A percentile compares a stretch with the other conserved stretches of the same genome.
Evolutionary conservation across 371 early-diverging fungal species (phyloP).

Genomic region (Apophysomyces trapeziformis): DNA sequence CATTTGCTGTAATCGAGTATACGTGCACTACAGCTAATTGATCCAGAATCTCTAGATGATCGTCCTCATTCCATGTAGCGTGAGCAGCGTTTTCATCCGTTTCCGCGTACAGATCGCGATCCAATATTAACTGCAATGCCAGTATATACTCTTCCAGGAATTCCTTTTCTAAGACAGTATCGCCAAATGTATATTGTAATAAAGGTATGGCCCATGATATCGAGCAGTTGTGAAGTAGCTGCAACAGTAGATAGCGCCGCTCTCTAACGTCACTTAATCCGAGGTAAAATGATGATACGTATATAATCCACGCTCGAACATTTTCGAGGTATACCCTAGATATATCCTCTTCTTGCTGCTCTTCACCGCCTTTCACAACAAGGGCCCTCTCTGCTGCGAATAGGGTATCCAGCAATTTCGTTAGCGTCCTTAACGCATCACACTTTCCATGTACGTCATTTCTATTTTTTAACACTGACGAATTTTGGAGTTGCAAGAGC

Average conservation of each 20-base stretch:
- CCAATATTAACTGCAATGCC: slow-evolving; percentile 31
- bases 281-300: slow-evolving; percentile 41
- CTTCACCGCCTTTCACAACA: not conserved
- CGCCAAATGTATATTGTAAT: slow-evolving; percentile 47
- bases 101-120: slow-evolving; percentile 31
- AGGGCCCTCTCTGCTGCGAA: slow-evolving; percentile 22
- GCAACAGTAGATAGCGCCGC: slow-evolving; percentile 46
- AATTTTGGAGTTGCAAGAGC: not conserved
- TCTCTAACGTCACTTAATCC: slow-evolving; percentile 30
- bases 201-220: slow-evolving; percentile 59
- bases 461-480: slow-evolving; percentile 20
- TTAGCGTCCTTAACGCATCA: slow-evolving; percentile 13
- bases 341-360: slow-evolving; percentile 13
- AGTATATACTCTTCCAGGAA: slow-evolving; percentile 31
- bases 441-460: slow-evolving; percentile 14
- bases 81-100: slow-evolving; percentile 33
- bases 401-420: slow-evolving; percentile 24
- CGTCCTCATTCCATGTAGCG: slow-evolving; percentile 61
- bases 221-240: slow-evolving; percentile 52
- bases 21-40: slow-evolving; percentile 58
- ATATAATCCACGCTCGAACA: slow-evolving; percentile 52
- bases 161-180: not conserved
- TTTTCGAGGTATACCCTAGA: slow-evolving; percentile 42
- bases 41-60: slow-evolving; percentile 59
- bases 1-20: slow-evolving; percentile 19